These are phyloP conservation scores for Malassezia obtusa DNA, from an alignment of 1,284 basidiomycete genomes.

Conservation along the genomic window DNA sequence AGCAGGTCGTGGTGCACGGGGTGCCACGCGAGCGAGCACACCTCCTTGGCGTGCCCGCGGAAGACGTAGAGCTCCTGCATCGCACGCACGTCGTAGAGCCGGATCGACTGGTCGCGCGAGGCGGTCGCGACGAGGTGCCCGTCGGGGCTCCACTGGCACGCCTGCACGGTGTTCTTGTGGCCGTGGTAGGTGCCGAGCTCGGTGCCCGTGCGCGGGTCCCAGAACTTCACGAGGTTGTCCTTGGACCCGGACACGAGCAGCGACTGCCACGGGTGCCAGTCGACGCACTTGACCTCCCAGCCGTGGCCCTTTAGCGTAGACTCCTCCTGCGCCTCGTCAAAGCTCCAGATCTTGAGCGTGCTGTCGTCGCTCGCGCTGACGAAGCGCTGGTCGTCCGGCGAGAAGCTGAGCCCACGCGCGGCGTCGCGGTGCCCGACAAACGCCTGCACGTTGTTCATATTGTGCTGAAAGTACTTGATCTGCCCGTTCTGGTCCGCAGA, in stretches of 20 bases:
- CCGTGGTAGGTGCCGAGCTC: slow-evolving; percentile 56
- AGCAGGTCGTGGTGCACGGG: slow-evolving; percentile 77
- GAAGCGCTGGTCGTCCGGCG: slow-evolving; percentile 80
- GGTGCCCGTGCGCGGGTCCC: slow-evolving; percentile 63
- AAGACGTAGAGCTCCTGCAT: slow-evolving; percentile 88
- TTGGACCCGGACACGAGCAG: slow-evolving; percentile 82
- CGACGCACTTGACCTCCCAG: slow-evolving; percentile 96
- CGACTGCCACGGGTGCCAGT: slow-evolving; percentile 96
- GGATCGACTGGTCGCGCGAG: slow-evolving; percentile 81
- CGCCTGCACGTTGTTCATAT: slow-evolving; percentile 94
- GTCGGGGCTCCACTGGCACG: slow-evolving; percentile 72
- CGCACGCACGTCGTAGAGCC: slow-evolving; percentile 93
- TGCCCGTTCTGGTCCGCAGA: slow-evolving; percentile 85
- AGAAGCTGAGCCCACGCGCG: slow-evolving; percentile 79
- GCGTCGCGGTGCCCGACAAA: slow-evolving; percentile 68
- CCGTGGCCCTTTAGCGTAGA: slow-evolving; percentile 81
- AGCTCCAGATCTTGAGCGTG: slow-evolving; percentile 86
- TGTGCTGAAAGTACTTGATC: slow-evolving; percentile 97
- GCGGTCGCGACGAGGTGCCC: slow-evolving; percentile 88
- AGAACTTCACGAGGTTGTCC: slow-evolving; percentile 97
- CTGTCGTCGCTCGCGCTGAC: slow-evolving; percentile 91
- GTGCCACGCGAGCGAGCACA: slow-evolving; percentile 92
- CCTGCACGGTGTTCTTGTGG: slow-evolving; percentile 94
- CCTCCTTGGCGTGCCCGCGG: slow-evolving; percentile 92
- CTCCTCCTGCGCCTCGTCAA: slow-evolving; percentile 80